Evolutionary conservation across 257 asterid species (phyloP), one percentile per base, ranked within the genome.

Genomic region (Solanum neorickii): DNA sequence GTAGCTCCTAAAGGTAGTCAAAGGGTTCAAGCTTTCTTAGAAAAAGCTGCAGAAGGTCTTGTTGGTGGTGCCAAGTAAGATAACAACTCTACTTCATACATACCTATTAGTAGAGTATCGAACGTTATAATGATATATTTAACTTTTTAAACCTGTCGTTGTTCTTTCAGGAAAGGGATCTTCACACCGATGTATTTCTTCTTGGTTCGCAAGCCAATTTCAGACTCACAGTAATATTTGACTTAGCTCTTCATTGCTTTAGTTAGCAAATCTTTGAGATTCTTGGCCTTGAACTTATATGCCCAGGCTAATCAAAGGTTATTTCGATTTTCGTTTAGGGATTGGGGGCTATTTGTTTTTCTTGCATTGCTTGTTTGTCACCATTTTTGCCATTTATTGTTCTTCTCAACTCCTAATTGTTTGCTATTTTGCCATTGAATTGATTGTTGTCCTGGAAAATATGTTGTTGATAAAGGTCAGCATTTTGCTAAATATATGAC

Each of bases 11-110:
- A 91, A 88, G 99, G 99, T 89, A 97, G 99, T 82, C 97, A 93
- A 91, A 92, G 99, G 89, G 99, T 97, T 90, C 98, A 95, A 89
- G 94, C 94, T 91, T 96, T 97, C 98, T 90, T 97, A 87, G 99
- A 97, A 93, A 96, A 97, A 91, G 99, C 99, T 73, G 98, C 99
- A 52, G 99, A 97, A 89, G 99, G 99, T 85, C 99, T 97, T 85
- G 96, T 97, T 52, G 96, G 91, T 33, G 99, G 99, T 35, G 99
- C 92, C 83, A 95, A 94, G 99, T 96, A 93, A 94, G 98, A 73
- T 77, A 16, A 33, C 46, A 39, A 3, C 60, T 82, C 39, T 47
- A 3, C 77, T 62, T 88, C 66, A 41, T 18, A 72, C 16, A 60
- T 44, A 13, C 33, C 31, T 76, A 16, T 44, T 62, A 14, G 52